A percentile compares a stretch with the other conserved stretches of the same genome.
These are phyloP conservation scores for Septoria linicola DNA, from an alignment of 2,329 filamentous ascomycete species.

Conservation along the genomic window DNA sequence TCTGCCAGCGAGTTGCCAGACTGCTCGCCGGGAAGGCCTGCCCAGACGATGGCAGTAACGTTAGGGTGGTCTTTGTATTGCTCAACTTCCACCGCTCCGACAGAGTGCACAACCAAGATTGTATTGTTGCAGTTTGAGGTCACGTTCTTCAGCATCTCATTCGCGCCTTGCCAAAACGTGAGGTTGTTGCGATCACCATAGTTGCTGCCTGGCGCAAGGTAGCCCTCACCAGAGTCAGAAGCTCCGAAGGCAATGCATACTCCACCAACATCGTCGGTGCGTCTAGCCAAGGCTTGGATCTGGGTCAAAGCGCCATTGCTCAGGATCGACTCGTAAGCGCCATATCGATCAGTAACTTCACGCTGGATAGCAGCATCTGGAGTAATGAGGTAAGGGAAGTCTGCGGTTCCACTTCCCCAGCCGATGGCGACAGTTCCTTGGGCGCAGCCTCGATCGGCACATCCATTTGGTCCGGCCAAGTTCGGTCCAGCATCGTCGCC, in stretches of 20 bases:
- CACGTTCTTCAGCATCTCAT: conserved; percentile 32
- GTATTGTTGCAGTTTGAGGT: conserved; percentile 50
- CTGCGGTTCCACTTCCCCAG: conserved; percentile 61
- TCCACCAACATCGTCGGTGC: conserved; percentile 47
- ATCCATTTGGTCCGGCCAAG: conserved; percentile 73
- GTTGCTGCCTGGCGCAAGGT: conserved; percentile 77
- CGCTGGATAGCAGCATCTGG: conserved; percentile 68
- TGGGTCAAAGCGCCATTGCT: conserved; percentile 56
- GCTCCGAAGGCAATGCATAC: conserved; percentile 82
- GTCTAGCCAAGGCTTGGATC: conserved; percentile 52
- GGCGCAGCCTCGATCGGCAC: conserved; percentile 63
- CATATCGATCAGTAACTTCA: conserved; percentile 60
- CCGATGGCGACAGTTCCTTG: conserved; percentile 64
- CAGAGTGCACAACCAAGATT: conserved; percentile 81
- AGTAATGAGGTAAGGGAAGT: conserved; percentile 2
- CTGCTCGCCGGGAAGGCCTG: conserved; percentile 48
- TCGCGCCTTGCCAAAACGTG: conserved; percentile 29
- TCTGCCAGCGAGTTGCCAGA: conserved; percentile 30
- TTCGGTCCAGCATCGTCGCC: conserved; percentile 81
- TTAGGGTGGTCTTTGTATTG: conserved; percentile 74
- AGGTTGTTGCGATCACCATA: conserved; percentile 85
- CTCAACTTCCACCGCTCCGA: conserved; percentile 79
- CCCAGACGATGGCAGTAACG: conserved; percentile 76
- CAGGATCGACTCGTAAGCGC: conserved; percentile 60
- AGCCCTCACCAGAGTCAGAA: conserved; percentile 80